Conservation (phyloP, 441 rosid species). For the Mallotus repandus region DNA sequence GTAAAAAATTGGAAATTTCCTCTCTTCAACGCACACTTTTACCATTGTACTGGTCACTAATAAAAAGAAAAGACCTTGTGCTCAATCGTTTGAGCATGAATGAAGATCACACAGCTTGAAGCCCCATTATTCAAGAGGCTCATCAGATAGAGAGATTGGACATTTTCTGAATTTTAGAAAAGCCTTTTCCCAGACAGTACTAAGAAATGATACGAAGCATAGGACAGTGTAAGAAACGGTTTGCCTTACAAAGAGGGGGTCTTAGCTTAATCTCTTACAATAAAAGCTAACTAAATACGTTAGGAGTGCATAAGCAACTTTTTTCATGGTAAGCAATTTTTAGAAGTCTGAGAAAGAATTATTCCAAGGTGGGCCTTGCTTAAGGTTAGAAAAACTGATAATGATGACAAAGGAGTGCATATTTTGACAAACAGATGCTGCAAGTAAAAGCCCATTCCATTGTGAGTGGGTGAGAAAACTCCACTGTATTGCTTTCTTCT, state of each 20-base stretch:
- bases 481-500: no score
- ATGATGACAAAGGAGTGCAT: neutral
- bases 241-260: neutral
- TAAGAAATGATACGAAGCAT: neutral
- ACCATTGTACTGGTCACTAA: neutral
- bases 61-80: neutral
- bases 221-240: neutral
- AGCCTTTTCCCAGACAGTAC: neutral
- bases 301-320: neutral
- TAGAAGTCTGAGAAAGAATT: neutral
- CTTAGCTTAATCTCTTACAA: neutral
- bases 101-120: neutral
- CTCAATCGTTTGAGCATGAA: no score
- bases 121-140: neutral
- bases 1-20: neutral
- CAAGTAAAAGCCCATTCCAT: neutral
- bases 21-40: neutral
- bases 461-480: neutral
- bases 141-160: neutral
- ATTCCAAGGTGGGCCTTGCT: neutral
- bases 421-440: neutral
- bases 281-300: neutral
- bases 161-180: neutral
- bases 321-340: neutral
- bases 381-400: neutral